Conservation (phyloP, 768 basidiomycete genomes). For the Tulasnella sp. region DNA sequence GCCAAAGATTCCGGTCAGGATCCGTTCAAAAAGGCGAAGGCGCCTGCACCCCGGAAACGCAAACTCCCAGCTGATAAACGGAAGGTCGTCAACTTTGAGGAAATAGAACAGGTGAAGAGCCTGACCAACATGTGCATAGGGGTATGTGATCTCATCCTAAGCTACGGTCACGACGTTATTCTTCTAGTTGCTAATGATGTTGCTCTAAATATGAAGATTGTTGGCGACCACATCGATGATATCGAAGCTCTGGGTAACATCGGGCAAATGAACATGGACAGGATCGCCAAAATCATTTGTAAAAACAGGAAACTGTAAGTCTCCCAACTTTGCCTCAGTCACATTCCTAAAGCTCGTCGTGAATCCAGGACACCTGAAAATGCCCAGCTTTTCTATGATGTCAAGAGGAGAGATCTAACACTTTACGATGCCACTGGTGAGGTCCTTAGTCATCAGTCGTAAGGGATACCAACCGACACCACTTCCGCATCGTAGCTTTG, state of each 20-base stretch:
- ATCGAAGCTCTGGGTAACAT: constrained; percentile 85
- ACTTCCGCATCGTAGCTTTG: constrained; percentile 41
- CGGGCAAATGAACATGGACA: constrained; percentile 71
- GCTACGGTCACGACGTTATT: neutral
- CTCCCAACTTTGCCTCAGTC: constrained; percentile 4
- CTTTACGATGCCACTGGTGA: constrained; percentile 87
- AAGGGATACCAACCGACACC: neutral
- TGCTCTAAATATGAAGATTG: constrained; percentile 41
- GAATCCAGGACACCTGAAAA: constrained; percentile 60
- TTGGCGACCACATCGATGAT: constrained; percentile 78
- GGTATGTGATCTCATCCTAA: constrained; percentile 31
- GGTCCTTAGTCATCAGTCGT: constrained; percentile 23
- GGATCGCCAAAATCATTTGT: constrained; percentile 71
- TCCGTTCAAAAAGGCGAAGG: constrained; percentile 68
- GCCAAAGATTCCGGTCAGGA: constrained; percentile 66
- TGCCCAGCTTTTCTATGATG: constrained; percentile 73
- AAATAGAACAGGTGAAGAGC: constrained; percentile 48
- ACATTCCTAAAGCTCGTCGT: constrained; percentile 12
- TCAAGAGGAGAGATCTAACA: constrained; percentile 51
- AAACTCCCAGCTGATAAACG: constrained; percentile 56
- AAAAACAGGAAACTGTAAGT: constrained; percentile 74
- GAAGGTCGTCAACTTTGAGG: constrained; percentile 54
- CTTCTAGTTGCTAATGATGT: neutral
- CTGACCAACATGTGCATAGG: constrained; percentile 75
- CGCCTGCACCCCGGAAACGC: constrained; percentile 46